Conservation (phyloP, 495 filamentous ascomycete genomes). For the Sordaria brevicollis region DNA sequence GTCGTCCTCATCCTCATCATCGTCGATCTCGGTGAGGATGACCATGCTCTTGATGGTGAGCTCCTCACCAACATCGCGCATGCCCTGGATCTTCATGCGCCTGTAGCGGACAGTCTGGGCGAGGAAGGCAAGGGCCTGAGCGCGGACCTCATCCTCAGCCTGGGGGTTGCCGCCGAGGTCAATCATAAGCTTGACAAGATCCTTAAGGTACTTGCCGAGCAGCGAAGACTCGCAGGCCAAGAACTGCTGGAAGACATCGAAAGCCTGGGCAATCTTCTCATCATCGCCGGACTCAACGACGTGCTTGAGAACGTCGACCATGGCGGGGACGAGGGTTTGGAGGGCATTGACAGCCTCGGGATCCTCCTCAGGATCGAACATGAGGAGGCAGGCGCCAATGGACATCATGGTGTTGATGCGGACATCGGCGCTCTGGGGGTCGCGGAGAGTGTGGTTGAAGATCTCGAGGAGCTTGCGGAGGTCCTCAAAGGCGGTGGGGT, state of each 20-base stretch:
- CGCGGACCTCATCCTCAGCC: conserved; percentile 71
- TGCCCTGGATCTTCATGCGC: conserved; percentile 87
- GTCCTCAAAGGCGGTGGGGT: conserved; percentile 72
- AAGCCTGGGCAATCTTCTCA: conserved; percentile 75
- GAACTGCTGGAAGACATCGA: conserved; percentile 96
- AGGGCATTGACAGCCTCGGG: conserved; percentile 58
- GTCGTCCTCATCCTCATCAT: conserved; percentile 84
- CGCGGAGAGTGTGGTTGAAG: conserved; percentile 78
- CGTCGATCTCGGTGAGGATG: conserved; percentile 78
- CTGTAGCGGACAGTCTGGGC: conserved; percentile 86
- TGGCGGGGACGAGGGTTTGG: conserved; percentile 68
- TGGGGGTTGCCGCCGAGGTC: conserved; percentile 66
- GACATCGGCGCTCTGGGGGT: conserved; percentile 83
- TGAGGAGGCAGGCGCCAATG: conserved; percentile 78
- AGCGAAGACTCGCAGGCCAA: conserved; percentile 82
- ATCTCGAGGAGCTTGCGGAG: conserved; percentile 68
- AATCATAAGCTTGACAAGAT: conserved; percentile 90
- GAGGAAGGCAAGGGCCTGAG: conserved; percentile 85
- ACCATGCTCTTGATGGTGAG: conserved; percentile 77
- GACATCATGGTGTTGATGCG: conserved; percentile 90
- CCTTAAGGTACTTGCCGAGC: conserved; percentile 74
- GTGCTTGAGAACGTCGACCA: conserved; percentile 83
- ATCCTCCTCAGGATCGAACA: conserved; percentile 79
- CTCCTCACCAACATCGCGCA: conserved; percentile 64
- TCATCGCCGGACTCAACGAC: conserved; percentile 70